Evolutionary conservation across 192 early-diverging fungal species (phyloP).

Genomic region (Allomyces arbusculus): DNA sequence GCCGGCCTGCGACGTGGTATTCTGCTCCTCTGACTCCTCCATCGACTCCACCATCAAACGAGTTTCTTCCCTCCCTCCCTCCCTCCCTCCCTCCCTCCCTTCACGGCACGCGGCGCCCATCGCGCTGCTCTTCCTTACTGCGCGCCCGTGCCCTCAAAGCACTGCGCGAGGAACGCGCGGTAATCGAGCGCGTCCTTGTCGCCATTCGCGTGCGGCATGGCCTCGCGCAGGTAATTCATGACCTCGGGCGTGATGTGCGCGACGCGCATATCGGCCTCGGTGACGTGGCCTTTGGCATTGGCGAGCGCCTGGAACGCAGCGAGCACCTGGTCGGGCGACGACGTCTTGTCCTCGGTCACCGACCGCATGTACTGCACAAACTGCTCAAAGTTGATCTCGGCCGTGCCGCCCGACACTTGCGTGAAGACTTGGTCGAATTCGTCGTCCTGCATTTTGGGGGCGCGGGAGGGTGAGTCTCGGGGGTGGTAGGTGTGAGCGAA

Average conservation of each 20-base stretch:
- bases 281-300: constrained; percentile 66
- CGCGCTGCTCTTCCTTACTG: no score
- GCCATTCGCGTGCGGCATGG: constrained; percentile 38
- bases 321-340: constrained; percentile 52
- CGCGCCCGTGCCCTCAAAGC: background rate
- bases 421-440: constrained; percentile 49
- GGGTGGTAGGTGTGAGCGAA: constrained; percentile 8
- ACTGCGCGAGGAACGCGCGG: constrained; percentile 31
- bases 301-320: constrained; percentile 74
- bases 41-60: no score
- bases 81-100: no score
- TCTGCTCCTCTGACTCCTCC: no score
- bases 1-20: no score
- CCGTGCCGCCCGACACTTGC: constrained; percentile 32
- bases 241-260: constrained; percentile 54
- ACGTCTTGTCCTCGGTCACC: constrained; percentile 77
- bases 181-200: constrained; percentile 58
- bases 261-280: constrained; percentile 58
- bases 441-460: constrained; percentile 32
- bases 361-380: constrained; percentile 71
- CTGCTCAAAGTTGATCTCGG: constrained; percentile 63
- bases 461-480: no score
- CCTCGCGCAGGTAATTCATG: constrained; percentile 49
- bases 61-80: no score
- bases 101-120: no score